Conservation (phyloP, 2,329 filamentous ascomycete genomes). For the Penicillium sp. region DNA sequence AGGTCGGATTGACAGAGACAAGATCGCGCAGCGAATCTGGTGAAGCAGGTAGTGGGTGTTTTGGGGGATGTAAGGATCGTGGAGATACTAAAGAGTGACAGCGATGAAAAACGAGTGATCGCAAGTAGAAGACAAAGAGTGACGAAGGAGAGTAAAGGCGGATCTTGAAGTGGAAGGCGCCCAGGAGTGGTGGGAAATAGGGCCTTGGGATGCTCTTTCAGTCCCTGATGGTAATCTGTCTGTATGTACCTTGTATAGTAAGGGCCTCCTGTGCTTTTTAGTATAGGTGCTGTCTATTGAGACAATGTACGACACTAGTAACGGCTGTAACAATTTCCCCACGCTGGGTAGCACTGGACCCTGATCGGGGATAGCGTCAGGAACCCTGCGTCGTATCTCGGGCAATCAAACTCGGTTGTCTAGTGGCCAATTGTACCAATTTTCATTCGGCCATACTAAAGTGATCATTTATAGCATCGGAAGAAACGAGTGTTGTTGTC, state of each 20-base stretch:
- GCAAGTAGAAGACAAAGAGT: constrained; percentile 22
- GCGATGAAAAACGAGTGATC: constrained; percentile 11
- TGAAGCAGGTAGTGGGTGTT: constrained; percentile 1
- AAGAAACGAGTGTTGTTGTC: background rate
- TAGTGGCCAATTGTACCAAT: background rate
- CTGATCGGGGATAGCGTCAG: constrained; percentile 9
- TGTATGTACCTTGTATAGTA: background rate
- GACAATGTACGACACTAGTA: background rate
- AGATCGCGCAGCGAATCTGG: constrained; percentile 21
- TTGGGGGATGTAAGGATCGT: constrained; percentile 12
- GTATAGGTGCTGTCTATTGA: background rate
- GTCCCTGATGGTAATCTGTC: background rate
- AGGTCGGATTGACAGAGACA: constrained; percentile 5
- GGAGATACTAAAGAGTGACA: constrained; percentile 21
- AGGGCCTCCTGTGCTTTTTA: background rate
- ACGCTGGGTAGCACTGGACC: constrained; percentile 2
- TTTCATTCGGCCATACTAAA: too few species aligned
- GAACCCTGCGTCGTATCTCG: constrained; percentile 2
- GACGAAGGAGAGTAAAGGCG: constrained; percentile 18
- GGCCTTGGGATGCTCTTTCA: constrained; percentile 9
- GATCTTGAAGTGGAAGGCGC: constrained; percentile 11
- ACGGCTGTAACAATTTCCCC: background rate
- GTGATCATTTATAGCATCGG: background rate
- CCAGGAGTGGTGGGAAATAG: constrained; percentile 18
- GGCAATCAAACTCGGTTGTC: background rate